phyloP scores from a whole-genome alignment of 768 basidiomycete genomes.

The Holtermanniella nyarrowii region DNA sequence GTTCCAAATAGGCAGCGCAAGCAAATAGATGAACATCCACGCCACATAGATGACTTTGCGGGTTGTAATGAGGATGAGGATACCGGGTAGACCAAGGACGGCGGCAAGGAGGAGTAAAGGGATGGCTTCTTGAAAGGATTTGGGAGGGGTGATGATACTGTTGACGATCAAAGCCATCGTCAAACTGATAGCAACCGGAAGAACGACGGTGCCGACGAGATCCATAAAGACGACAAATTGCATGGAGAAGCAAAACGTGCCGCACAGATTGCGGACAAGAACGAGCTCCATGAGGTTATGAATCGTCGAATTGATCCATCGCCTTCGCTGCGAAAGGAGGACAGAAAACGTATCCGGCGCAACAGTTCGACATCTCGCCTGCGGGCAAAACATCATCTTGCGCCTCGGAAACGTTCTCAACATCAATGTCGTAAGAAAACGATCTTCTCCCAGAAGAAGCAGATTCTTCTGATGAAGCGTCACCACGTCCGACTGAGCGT shows the following conservation, averaged over 20 bases:
- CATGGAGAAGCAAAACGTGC: slow-evolving; percentile 99
- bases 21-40: slow-evolving; percentile 94
- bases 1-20: slow-evolving; percentile 93
- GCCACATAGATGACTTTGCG: slow-evolving; percentile 89
- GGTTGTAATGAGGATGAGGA: slow-evolving; percentile 88
- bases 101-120: slow-evolving; percentile 79
- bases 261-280: slow-evolving; percentile 89
- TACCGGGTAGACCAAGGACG: slow-evolving; percentile 83
- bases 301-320: slow-evolving; percentile 99
- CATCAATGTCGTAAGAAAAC: slow-evolving; percentile 93
- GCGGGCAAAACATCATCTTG: slow-evolving; percentile 99
- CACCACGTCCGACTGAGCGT: slow-evolving; percentile 84
- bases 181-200: slow-evolving; percentile 84
- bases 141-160: slow-evolving; percentile 69
- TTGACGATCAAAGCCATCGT: slow-evolving; percentile 80
- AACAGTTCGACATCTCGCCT: slow-evolving; percentile 87
- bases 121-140: slow-evolving; percentile 81
- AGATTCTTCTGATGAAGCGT: slow-evolving; percentile 98
- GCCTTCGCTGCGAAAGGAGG: slow-evolving; percentile 87
- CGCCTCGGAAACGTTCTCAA: slow-evolving; percentile 94
- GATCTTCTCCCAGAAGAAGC: slow-evolving; percentile 91
- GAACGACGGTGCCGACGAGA: slow-evolving; percentile 50
- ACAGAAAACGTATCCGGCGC: slow-evolving; percentile 91
- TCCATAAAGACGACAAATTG: slow-evolving; percentile 99
- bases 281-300: slow-evolving; percentile 99